These are phyloP conservation scores for Bacidia rubella DNA, from an alignment of 495 filamentous ascomycete genomes.

Conservation along the genomic window DNA sequence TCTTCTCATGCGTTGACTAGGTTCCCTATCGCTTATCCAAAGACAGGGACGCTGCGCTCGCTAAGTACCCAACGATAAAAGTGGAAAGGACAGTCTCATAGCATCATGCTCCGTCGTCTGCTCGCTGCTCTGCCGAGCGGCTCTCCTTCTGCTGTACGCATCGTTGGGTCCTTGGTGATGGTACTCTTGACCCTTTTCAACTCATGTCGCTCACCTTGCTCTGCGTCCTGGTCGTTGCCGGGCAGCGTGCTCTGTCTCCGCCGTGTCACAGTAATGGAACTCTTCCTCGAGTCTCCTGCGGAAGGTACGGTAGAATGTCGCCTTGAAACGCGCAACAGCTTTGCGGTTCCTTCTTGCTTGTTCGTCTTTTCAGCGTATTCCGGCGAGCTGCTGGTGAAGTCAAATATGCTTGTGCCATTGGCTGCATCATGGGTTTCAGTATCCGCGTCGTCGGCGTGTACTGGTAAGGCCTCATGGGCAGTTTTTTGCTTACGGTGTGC, in stretches of 20 bases:
- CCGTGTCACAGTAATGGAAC: slow-evolving; percentile 8
- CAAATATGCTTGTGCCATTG: slow-evolving; percentile 10
- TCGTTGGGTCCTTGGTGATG: slow-evolving; percentile 2
- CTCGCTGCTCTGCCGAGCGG: slow-evolving; percentile 21
- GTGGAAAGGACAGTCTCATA: slow-evolving; percentile 24
- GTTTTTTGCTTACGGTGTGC: not conserved
- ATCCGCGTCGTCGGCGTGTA: not conserved
- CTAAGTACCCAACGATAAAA: not conserved
- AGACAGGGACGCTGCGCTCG: not conserved
- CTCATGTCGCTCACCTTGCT: slow-evolving; percentile 7
- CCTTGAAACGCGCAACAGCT: slow-evolving; percentile 10
- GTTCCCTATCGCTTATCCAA: not conserved
- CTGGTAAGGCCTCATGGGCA: not conserved
- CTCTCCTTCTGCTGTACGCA: slow-evolving; percentile 7
- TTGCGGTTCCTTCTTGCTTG: slow-evolving; percentile 2
- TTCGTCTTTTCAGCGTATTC: slow-evolving; percentile 3
- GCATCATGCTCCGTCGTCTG: slow-evolving; percentile 40
- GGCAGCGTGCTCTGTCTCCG: slow-evolving; percentile 6
- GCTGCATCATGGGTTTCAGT: not conserved
- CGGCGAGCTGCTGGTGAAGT: slow-evolving; percentile 16
- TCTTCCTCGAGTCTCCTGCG: slow-evolving; percentile 4
- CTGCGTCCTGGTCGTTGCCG: slow-evolving; percentile 15
- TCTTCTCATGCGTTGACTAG: not conserved
- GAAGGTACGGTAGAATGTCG: slow-evolving; percentile 16
- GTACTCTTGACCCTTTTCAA: slow-evolving; percentile 11